Percentiles rank a stretch among this genome's conserved stretches.
Conservation (phyloP, 176 grass and related monocot species). For the Oryza officinalis region DNA sequence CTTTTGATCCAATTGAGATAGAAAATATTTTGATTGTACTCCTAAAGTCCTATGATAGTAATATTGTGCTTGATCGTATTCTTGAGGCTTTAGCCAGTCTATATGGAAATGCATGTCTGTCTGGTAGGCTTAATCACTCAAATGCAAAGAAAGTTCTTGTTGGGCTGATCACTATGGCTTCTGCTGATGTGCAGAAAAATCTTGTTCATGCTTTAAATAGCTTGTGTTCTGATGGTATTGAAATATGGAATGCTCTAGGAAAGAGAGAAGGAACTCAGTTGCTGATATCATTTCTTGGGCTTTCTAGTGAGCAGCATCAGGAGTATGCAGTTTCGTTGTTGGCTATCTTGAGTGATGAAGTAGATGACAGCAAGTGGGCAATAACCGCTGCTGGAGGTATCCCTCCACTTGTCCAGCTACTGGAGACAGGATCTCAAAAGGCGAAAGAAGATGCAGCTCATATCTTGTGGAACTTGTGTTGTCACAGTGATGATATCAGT, state of each 20-base stretch:
- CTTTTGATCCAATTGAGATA: constrained; percentile 78
- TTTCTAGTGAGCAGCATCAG: constrained; percentile 94
- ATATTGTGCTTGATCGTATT: constrained; percentile 80
- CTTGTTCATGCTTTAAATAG: constrained; percentile 67
- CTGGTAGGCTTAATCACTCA: constrained; percentile 62
- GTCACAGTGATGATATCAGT: constrained; percentile 90
- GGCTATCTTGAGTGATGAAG: constrained; percentile 84
- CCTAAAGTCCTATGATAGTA: constrained; percentile 65
- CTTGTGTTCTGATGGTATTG: constrained; percentile 65
- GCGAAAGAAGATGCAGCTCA: constrained; percentile 90
- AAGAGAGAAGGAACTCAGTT: constrained; percentile 94
- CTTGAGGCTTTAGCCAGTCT: constrained; percentile 94
- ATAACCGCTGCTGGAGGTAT: constrained; percentile 98
- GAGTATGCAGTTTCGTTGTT: constrained; percentile 92
- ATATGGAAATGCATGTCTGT: constrained; percentile 68
- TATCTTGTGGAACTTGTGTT: constrained; percentile 89
- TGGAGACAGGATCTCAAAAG: constrained; percentile 87
- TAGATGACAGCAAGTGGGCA: constrained; percentile 98
- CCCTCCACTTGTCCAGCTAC: constrained; percentile 82
- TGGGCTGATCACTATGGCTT: constrained; percentile 85
- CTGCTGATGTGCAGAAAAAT: constrained; percentile 77
- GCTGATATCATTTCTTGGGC: constrained; percentile 90
- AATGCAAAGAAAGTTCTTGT: constrained; percentile 81
- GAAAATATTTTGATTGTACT: constrained; percentile 76
- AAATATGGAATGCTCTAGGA: constrained; percentile 86